Base-by-base conservation (phyloP, 176 grass and related monocot genomes). In the Rhynchospora tenuis region DNA sequence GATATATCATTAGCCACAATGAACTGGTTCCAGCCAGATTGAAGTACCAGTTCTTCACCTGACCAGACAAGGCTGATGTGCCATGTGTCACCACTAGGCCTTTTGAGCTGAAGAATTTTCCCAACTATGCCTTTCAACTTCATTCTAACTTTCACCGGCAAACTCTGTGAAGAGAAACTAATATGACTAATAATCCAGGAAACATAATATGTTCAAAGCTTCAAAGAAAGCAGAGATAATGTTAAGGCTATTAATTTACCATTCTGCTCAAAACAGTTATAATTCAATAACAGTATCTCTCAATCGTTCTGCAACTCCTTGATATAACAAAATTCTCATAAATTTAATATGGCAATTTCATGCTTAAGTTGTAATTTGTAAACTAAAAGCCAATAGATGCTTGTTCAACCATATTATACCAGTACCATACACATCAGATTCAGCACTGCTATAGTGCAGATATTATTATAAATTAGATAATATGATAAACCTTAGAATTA, bases 21-120 rank as follows among this genome's bases (percentile, higher is more conserved):
- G 59, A 89, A 94, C 1, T 64, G 27, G 1, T 83, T 23, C 89
- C 89, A 94, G 43, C 92, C 92, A 57, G 80, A 79, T 64, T 90
- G 81, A 60, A 87, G 78, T 7, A 85, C 5, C 24, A 82, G 45
- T 38, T 73, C 59, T 19, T 81, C 79, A 14, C 19, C 68, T 27
- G 4, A 44, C 69, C 84, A 8, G 1, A 47, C 58, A 10, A 92
- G 43, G 78, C 79, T 48, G 55, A 92, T 71, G 26, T 43, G 54
- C 75, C 89, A 92, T 27, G 72, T 5, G 12, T 15, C 52, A 50
- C 90, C 76, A 65, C 63, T 83, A 24, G 88, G 90, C 7, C 80
- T 83, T 43, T 91, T 61, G 17, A 94, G 66, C 62, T 84, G 83
- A 26, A 94, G 75, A 16, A 14, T 78, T 66, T 74, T 73, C 0